Evolutionary conservation across 352 stramenopile species (phyloP).

Genomic region (Globisporangium cystogenes): DNA sequence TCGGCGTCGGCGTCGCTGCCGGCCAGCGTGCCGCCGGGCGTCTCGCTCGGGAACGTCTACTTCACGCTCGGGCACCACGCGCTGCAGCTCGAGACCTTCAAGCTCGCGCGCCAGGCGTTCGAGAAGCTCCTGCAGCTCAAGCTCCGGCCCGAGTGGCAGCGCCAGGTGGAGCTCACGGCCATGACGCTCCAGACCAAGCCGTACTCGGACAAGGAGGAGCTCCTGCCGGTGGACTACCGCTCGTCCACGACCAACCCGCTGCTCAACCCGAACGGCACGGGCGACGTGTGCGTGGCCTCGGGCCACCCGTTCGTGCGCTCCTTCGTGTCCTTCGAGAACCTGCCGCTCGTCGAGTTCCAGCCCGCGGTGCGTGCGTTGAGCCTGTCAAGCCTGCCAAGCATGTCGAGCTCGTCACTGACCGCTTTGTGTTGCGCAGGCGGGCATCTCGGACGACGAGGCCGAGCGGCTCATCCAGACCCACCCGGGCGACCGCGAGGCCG

Average conservation of each 20-base stretch:
- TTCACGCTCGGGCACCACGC: conserved; percentile 94
- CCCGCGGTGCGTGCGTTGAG: conserved; percentile 44
- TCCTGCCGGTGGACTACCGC: conserved; percentile 93
- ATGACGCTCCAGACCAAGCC: conserved; percentile 92
- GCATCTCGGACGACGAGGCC: conserved; percentile 80
- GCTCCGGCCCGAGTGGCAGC: conserved; percentile 80
- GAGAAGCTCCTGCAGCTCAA: conserved; percentile 91
- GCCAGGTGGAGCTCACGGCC: conserved; percentile 88
- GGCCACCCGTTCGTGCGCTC: conserved; percentile 93
- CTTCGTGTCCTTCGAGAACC: conserved; percentile 94
- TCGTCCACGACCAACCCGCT: conserved; percentile 92
- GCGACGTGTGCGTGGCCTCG: conserved; percentile 91
- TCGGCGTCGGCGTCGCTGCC: conserved; percentile 7
- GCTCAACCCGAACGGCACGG: conserved; percentile 83
- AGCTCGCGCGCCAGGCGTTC: conserved; percentile 90
- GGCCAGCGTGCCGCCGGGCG: conserved; percentile 45
- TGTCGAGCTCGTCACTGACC: too few species aligned
- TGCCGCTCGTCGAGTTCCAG: conserved; percentile 95
- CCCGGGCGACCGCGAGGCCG: conserved; percentile 26
- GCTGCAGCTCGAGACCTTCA: conserved; percentile 89
- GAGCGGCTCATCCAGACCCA: conserved; percentile 74
- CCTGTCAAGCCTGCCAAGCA: too few species aligned
- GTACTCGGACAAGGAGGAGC: conserved; percentile 90
- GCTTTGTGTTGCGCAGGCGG: too few species aligned
- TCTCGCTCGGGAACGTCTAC: conserved; percentile 89